These are phyloP conservation scores for Entophlyctis helioformis DNA, from an alignment of 192 early-diverging fungal genomes.

Conservation along the genomic window DNA sequence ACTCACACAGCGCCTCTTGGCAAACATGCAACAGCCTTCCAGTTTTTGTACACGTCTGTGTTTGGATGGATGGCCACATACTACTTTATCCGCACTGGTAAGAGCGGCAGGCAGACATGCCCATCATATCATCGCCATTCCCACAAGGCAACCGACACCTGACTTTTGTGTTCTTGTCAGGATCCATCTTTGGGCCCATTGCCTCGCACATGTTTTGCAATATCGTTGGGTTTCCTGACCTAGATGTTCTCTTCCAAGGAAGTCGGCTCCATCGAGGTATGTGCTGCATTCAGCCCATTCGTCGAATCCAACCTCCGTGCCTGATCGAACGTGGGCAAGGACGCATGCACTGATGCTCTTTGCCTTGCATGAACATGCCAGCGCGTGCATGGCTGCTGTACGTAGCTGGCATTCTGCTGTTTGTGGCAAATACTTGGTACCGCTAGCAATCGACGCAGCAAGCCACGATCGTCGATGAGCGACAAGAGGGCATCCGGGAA, in stretches of 20 bases:
- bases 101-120: background rate
- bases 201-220: slow-evolving; percentile 65
- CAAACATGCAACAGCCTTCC: slow-evolving; percentile 24
- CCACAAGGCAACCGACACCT: no score
- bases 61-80: slow-evolving; percentile 73
- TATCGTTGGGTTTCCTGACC: slow-evolving; percentile 61
- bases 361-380: background rate
- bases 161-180: slow-evolving; percentile 1
- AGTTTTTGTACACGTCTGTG: slow-evolving; percentile 60
- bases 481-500: no score
- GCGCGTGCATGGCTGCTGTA: background rate
- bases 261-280: background rate
- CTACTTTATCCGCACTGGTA: slow-evolving; percentile 45
- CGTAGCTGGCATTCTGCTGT: background rate
- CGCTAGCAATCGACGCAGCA: no score
- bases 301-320: background rate
- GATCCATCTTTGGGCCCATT: slow-evolving; percentile 34
- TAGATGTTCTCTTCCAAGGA: slow-evolving; percentile 12
- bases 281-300: background rate
- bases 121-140: background rate
- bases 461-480: no score
- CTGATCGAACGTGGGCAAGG: no score
- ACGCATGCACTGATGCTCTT: no score
- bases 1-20: background rate
- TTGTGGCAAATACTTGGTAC: no score